Percentiles rank a stretch among this genome's conserved stretches.
These are phyloP conservation scores for Blastobotrys indianensis DNA, from an alignment of 1,139 yeast species.

Conservation along the genomic window DNA sequence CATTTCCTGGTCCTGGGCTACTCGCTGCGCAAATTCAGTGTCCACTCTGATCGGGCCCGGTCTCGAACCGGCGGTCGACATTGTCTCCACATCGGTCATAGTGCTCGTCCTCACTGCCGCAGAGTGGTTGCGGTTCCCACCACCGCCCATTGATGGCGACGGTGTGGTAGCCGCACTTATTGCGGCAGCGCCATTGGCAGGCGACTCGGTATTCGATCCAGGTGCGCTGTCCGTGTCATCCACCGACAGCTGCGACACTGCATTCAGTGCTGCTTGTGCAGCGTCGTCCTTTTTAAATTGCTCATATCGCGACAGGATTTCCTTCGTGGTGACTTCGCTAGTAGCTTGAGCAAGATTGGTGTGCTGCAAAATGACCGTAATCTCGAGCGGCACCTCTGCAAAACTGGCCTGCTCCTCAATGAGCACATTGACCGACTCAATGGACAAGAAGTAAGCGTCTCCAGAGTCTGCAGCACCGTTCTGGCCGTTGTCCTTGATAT, in stretches of 20 bases:
- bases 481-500: slow-evolving; percentile 33
- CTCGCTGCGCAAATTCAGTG: slow-evolving; percentile 17
- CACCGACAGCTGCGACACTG: slow-evolving; percentile 5
- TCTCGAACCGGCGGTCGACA: slow-evolving; percentile 15
- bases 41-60: slow-evolving; percentile 18
- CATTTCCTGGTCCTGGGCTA: slow-evolving; percentile 17
- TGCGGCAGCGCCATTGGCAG: too few relatives aligned
- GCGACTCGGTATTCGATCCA: neutral
- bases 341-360: slow-evolving; percentile 23
- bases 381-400: slow-evolving; percentile 61
- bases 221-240: neutral
- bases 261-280: slow-evolving; percentile 11
- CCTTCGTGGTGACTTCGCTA: slow-evolving; percentile 29
- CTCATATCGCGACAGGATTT: slow-evolving; percentile 27
- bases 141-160: too few relatives aligned
- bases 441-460: slow-evolving; percentile 81
- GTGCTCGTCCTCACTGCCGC: slow-evolving; percentile 11
- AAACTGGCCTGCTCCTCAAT: slow-evolving; percentile 81
- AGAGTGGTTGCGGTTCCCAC: neutral
- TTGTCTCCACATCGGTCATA: slow-evolving; percentile 15
- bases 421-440: slow-evolving; percentile 81
- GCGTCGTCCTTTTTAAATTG: slow-evolving; percentile 18
- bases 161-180: too few relatives aligned
- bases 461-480: slow-evolving; percentile 45
- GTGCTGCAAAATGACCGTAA: slow-evolving; percentile 33